phyloP scores from a whole-genome alignment of 2,329 filamentous ascomycete genomes.

The Sarocladium strictum region DNA sequence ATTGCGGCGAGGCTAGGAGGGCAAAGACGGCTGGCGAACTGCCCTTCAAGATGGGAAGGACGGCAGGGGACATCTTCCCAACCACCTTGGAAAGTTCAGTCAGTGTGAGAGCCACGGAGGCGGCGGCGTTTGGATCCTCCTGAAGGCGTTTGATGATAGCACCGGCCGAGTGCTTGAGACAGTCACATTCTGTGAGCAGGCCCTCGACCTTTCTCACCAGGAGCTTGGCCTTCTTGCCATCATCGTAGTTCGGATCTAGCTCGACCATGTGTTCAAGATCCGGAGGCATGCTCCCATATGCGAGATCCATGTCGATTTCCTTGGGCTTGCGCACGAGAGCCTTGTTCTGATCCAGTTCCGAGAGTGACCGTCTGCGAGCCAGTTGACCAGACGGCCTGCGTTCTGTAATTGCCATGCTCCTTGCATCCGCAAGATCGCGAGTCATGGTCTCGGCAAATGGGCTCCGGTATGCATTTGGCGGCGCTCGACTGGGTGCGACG shows the following conservation, averaged over 20 bases:
- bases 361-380: slow-evolving; percentile 5
- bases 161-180: slow-evolving; percentile 76
- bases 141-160: slow-evolving; percentile 73
- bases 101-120: slow-evolving; percentile 85
- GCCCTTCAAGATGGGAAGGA: slow-evolving; percentile 68
- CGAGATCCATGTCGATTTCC: slow-evolving; percentile 82
- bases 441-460: slow-evolving; percentile 30
- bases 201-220: slow-evolving; percentile 71
- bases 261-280: slow-evolving; percentile 50
- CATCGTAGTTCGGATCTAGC: slow-evolving; percentile 43
- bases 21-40: slow-evolving; percentile 82
- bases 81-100: slow-evolving; percentile 83
- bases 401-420: slow-evolving; percentile 16
- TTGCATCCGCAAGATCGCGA: slow-evolving; percentile 32
- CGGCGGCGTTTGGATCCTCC: slow-evolving; percentile 76
- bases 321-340: slow-evolving; percentile 20
- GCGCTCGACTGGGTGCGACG: slow-evolving; percentile 37
- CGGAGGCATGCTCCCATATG: slow-evolving; percentile 78
- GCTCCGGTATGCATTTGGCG: slow-evolving; percentile 33
- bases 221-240: slow-evolving; percentile 46
- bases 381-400: slow-evolving; percentile 14
- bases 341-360: neutral
- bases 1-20: slow-evolving; percentile 83
- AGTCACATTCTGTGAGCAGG: slow-evolving; percentile 81
- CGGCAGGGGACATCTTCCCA: slow-evolving; percentile 76